Evolutionary conservation across 2,329 filamentous ascomycete genomes (phyloP), one percentile per base, ranked within the genome.

Genomic region (Xylariaceae sp.): DNA sequence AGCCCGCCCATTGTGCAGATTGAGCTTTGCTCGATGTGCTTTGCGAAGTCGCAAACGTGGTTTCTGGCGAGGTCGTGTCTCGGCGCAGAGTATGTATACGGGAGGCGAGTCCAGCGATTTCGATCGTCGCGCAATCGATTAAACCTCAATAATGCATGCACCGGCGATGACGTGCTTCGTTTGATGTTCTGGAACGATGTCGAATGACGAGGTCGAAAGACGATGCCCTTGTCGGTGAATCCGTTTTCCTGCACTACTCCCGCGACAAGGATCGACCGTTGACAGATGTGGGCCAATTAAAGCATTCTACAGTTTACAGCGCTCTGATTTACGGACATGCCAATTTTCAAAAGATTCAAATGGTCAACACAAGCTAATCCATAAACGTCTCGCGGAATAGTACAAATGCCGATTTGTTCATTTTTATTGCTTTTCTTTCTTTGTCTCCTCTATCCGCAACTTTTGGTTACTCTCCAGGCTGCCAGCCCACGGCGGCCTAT

Each of bases 1-100:
- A 91, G 81, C 46, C 91, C 90, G 45, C 82, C 89, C 83, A 96
- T 84, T 66, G 62, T 72, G 63, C 38, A 31, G n/a, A 32, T 38
- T 6, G 17, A 17, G 12, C 27, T 39, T 42, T 3, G 12, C 11
- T 39, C 42, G 22, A 18, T 42, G 36, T 39, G n/a, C 22, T 27
- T 27, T 27, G 22, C 7, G 22, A 27, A n/a, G n/a, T 27, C 22
- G 22, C 22, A 4, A 7, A 27, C 4, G 4, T 27, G 4, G 22
- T 5, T 4, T 27, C 4, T 27, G 22, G 22, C 4, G 7, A 27
- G 22, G 22, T 27, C 22, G 22, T 27, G 22, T 27, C 4, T 27
- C 22, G 22, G 22, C 22, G 22, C 22, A 7, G 7, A 7, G 22
- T n/a, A n/a, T n/a, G n/a, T n/a, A n/a, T n/a, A 7, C 22, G 22